These are phyloP conservation scores for Calonectria crousiana DNA, from an alignment of 2,329 filamentous ascomycete species.

Conservation along the genomic window DNA sequence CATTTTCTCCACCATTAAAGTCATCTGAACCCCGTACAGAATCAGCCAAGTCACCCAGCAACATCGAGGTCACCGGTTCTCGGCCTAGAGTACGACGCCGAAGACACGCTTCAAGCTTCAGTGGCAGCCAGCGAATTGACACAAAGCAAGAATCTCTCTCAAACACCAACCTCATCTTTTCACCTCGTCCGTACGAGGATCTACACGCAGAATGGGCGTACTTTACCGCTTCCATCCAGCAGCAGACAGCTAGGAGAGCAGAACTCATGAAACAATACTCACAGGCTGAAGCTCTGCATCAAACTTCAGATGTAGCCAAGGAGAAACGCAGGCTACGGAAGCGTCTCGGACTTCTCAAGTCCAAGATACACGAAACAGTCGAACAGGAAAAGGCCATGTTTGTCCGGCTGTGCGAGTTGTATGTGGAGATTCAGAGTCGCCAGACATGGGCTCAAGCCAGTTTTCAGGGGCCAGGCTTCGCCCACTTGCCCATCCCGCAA, in stretches of 20 bases:
- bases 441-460: conserved; percentile 53
- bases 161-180: conserved; percentile 43
- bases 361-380: conserved; percentile 57
- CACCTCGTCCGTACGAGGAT: conserved; percentile 55
- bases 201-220: conserved; percentile 62
- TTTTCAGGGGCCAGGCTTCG: conserved; percentile 33
- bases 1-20: conserved; percentile 20
- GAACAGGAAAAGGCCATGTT: conserved; percentile 61
- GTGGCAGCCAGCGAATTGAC: conserved; percentile 4
- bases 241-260: conserved; percentile 52
- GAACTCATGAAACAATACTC: conserved; percentile 56
- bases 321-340: conserved; percentile 53
- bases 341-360: conserved; percentile 55
- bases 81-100: conserved; percentile 19
- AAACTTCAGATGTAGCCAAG: conserved; percentile 38
- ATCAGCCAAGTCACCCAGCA: conserved; percentile 16
- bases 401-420: conserved; percentile 61
- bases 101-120: conserved; percentile 29
- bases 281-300: conserved; percentile 49
- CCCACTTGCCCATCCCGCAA: conserved; percentile 24
- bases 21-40: conserved; percentile 25
- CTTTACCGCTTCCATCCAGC: conserved; percentile 56
- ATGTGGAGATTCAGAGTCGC: conserved; percentile 61
- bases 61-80: background rate
- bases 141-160: conserved; percentile 11